These are phyloP conservation scores for Fusarium miscanthi DNA, from an alignment of 2,329 filamentous ascomycete species.

Conservation along the genomic window DNA sequence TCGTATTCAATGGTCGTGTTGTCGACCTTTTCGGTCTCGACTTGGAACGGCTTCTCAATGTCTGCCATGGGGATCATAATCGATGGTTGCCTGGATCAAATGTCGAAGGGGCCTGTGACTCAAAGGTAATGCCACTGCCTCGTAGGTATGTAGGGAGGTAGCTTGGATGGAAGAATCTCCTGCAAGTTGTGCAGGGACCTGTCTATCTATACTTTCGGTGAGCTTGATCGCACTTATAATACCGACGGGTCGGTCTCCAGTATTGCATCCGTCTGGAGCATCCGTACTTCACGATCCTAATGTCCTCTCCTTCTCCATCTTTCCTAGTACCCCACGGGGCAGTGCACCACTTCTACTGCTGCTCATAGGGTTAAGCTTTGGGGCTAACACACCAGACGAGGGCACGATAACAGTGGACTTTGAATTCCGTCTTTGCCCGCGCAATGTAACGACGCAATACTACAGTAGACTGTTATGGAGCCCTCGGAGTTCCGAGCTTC, in stretches of 20 bases:
- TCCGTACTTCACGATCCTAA: too few relatives aligned
- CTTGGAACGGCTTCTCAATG: background rate
- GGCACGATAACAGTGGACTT: background rate
- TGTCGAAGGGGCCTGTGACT: background rate
- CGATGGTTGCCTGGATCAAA: too few relatives aligned
- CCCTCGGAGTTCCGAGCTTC: background rate
- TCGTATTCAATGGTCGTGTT: background rate
- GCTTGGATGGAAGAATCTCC: background rate
- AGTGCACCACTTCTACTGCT: background rate
- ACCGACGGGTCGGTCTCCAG: background rate
- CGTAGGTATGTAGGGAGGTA: background rate
- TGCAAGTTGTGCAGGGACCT: background rate
- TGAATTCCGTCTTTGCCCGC: background rate
- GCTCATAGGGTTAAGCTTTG: background rate
- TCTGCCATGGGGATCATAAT: background rate
- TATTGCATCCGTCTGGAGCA: background rate
- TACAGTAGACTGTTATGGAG: too few relatives aligned
- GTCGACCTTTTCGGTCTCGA: background rate
- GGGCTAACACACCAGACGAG: background rate
- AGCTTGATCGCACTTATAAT: background rate
- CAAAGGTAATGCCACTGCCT: background rate
- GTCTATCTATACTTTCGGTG: background rate
- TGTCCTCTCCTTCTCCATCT: background rate
- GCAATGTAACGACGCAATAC: background rate
- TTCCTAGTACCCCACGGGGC: background rate